Evolutionary conservation across 148 eudicot species (phyloP).

Genomic region (Cornus florida): DNA sequence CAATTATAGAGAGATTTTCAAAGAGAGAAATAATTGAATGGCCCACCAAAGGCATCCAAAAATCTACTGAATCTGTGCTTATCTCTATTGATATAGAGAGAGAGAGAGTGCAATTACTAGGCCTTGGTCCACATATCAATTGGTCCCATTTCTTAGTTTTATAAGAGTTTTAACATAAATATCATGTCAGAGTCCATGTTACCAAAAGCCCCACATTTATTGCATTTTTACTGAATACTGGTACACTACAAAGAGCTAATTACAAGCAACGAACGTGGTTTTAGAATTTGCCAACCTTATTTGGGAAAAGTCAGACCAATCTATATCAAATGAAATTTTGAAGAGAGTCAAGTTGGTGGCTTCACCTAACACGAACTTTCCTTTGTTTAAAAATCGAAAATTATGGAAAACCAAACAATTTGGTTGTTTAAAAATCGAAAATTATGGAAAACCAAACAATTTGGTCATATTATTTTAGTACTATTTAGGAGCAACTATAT

Average conservation of each 20-base stretch:
- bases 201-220: no score
- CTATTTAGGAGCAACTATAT: no score
- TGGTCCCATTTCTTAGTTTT: background rate
- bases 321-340: background rate
- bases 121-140: background rate
- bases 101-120: background rate
- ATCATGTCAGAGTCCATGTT: no score
- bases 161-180: no score
- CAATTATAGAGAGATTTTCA: slow-evolving; percentile 7
- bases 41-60: background rate
- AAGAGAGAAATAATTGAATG: slow-evolving; percentile 4
- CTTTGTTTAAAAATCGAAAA: background rate
- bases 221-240: no score
- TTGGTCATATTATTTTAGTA: no score
- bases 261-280: background rate
- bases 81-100: background rate
- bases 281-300: background rate
- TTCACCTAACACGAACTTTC: background rate
- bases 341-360: background rate
- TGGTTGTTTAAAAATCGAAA: background rate
- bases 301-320: no score
- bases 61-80: background rate
- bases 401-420: background rate
- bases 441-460: background rate
- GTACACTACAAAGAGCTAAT: background rate